A percentile compares a stretch with the other conserved stretches of the same genome.
Evolutionary conservation across 148 eudicot species (phyloP).

Genomic region (Diospyros lotus): DNA sequence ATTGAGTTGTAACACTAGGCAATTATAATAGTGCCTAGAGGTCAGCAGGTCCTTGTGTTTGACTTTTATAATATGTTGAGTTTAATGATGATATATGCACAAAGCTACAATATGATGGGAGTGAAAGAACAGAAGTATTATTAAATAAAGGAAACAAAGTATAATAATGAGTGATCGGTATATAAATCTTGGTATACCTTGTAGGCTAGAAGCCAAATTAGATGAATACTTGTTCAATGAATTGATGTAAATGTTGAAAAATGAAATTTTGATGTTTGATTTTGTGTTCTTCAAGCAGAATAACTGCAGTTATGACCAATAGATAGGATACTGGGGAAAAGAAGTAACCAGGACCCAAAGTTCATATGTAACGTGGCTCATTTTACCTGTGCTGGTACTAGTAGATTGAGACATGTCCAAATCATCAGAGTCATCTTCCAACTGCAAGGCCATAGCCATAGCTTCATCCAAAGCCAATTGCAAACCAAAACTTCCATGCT

Average conservation of each 20-base stretch:
- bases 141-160: not conserved
- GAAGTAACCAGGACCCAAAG: not conserved
- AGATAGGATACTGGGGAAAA: not conserved
- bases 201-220: too few relatives aligned
- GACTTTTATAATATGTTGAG: not conserved
- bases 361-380: not conserved
- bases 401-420: slow-evolving; percentile 30
- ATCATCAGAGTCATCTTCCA: slow-evolving; percentile 51
- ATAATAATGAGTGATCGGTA: not conserved
- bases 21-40: not conserved
- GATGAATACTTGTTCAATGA: not conserved
- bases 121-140: not conserved
- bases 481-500: slow-evolving; percentile 29
- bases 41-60: not conserved
- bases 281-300: not conserved
- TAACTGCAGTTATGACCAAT: not conserved
- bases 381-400: slow-evolving; percentile 36
- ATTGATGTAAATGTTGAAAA: not conserved
- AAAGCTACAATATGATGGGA: not conserved
- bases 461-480: slow-evolving; percentile 77
- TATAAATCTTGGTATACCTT: too few relatives aligned
- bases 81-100: not conserved
- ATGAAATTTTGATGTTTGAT: not conserved
- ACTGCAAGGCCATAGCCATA: slow-evolving; percentile 57
- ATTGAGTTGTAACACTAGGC: not conserved